Percentiles rank a stretch among this genome's conserved stretches.
These are phyloP conservation scores for Tephrocybe rancida DNA, from an alignment of 768 basidiomycete species.

Conservation along the genomic window DNA sequence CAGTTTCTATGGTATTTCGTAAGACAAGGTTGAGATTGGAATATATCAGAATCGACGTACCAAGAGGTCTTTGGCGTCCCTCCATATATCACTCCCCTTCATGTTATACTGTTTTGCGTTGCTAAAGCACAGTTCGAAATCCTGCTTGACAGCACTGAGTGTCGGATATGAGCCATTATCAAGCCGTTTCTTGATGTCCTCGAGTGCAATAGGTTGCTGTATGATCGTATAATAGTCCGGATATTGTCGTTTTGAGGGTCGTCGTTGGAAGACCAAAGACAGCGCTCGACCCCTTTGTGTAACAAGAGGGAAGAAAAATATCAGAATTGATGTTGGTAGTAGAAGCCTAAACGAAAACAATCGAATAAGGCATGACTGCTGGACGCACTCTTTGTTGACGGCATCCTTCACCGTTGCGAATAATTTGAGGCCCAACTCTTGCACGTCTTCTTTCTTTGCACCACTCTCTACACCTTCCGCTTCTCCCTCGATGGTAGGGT, in stretches of 20 bases:
- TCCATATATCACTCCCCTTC: conserved; percentile 77
- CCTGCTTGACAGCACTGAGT: conserved; percentile 66
- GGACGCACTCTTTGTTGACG: conserved; percentile 86
- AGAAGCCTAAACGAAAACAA: conserved; percentile 35
- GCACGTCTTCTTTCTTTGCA: conserved; percentile 44
- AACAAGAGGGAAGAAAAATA: conserved; percentile 26
- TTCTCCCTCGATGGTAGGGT: conserved; percentile 27
- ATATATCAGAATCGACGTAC: conserved; percentile 44
- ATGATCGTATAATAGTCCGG: conserved; percentile 89
- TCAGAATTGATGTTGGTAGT: conserved; percentile 28
- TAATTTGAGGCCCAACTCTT: conserved; percentile 68
- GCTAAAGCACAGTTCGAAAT: conserved; percentile 77
- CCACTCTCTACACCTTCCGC: conserved; percentile 20
- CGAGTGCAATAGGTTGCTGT: conserved; percentile 80
- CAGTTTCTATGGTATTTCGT: conserved; percentile 42
- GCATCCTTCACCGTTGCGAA: conserved; percentile 84
- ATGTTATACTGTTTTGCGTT: conserved; percentile 86
- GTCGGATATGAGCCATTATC: conserved; percentile 60
- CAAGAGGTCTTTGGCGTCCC: conserved; percentile 80
- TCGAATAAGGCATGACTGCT: conserved; percentile 49
- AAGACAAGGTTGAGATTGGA: conserved; percentile 7
- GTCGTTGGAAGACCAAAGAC: conserved; percentile 65
- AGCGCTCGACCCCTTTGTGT: conserved; percentile 59
- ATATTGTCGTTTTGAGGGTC: conserved; percentile 72
- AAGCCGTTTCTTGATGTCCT: conserved; percentile 84